Conservation (phyloP, 495 filamentous ascomycete species). For the Annulohypoxylon bovei region DNA sequence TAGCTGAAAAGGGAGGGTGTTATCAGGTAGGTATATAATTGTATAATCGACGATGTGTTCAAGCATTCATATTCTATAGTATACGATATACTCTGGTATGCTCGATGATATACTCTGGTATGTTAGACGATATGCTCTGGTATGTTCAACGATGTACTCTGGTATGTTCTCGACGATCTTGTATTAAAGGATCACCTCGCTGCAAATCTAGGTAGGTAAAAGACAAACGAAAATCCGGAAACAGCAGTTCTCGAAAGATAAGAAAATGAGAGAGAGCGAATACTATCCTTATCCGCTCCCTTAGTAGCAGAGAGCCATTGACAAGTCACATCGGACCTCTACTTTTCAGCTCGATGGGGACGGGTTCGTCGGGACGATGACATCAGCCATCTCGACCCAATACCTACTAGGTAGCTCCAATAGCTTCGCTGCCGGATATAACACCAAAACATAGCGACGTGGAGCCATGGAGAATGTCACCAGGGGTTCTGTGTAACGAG, state of each 20-base stretch:
- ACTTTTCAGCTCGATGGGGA: constrained; percentile 20
- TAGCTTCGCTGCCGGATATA: constrained; percentile 2
- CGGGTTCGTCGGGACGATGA: constrained; percentile 12
- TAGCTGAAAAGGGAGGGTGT: not conserved
- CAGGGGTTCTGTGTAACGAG: not conserved
- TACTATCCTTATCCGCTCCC: constrained; percentile 9
- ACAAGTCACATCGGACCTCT: constrained; percentile 17
- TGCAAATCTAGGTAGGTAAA: not conserved
- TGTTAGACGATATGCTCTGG: not conserved
- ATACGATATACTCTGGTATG: no score
- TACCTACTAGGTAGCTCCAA: not conserved
- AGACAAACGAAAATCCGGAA: not conserved
- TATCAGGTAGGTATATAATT: not conserved
- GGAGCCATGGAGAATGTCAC: not conserved
- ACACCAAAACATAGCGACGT: no score
- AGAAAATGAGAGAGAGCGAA: not conserved
- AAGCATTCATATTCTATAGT: not conserved
- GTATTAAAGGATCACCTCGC: not conserved
- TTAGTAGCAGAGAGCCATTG: not conserved
- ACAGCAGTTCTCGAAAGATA: not conserved
- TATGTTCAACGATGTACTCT: not conserved
- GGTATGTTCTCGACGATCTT: not conserved
- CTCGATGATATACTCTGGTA: no score
- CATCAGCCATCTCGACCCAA: constrained; percentile 4
- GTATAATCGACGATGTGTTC: not conserved